phyloP scores from a whole-genome alignment of 2,329 filamentous ascomycete species.

The Elsinoe batatas region DNA sequence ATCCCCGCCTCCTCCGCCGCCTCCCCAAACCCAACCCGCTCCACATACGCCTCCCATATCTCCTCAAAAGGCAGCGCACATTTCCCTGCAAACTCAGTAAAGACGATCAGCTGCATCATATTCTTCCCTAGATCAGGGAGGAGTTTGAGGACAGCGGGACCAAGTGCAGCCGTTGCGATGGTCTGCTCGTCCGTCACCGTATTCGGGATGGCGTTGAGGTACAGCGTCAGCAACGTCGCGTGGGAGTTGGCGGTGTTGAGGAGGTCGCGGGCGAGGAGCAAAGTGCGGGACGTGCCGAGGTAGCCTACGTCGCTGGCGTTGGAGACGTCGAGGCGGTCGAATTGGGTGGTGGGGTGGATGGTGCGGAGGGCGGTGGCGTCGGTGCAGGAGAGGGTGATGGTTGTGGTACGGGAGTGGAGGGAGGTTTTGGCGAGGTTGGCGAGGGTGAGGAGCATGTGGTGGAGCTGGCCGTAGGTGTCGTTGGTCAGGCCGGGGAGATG shows the following conservation, averaged over 20 bases:
- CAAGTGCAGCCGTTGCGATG: not conserved
- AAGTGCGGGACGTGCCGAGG: not conserved
- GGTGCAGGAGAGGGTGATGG: not conserved
- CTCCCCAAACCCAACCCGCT: not conserved
- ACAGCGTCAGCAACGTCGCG: not conserved
- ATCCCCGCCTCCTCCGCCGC: not conserved
- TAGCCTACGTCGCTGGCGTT: not conserved
- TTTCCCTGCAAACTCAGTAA: too few relatives aligned
- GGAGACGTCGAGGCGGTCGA: not conserved
- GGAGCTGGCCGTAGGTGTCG: too few relatives aligned
- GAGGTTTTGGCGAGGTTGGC: too few relatives aligned
- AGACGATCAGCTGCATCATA: too few relatives aligned
- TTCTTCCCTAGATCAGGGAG: not conserved
- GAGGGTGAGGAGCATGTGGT: too few relatives aligned
- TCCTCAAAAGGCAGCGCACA: not conserved
- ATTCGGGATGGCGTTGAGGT: not conserved
- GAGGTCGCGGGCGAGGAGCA: not conserved
- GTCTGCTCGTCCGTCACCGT: not conserved
- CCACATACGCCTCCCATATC: not conserved
- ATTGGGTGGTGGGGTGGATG: not conserved
- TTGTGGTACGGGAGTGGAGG: too few relatives aligned
- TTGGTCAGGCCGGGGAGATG: too few relatives aligned
- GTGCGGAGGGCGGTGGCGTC: not conserved
- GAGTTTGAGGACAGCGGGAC: not conserved
- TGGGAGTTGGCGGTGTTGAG: not conserved